These are phyloP conservation scores for Cutaneotrichosporon arboriforme DNA, from an alignment of 1,284 basidiomycete genomes.

Conservation along the genomic window DNA sequence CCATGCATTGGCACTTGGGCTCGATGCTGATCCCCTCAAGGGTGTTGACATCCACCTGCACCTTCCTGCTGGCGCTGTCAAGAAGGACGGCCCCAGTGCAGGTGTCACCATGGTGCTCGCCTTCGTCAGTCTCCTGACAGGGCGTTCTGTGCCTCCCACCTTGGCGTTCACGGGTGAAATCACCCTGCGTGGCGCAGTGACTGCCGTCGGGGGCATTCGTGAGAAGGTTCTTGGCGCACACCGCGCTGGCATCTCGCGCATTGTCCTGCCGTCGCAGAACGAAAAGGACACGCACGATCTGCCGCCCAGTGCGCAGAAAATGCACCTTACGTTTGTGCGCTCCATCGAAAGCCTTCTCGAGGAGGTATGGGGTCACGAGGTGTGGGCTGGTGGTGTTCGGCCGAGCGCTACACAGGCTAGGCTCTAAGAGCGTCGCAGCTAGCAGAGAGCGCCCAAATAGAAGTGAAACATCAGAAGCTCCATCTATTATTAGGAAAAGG, in stretches of 20 bases:
- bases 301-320: constrained; percentile 79
- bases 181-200: constrained; percentile 80
- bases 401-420: not conserved
- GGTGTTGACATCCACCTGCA: constrained; percentile 72
- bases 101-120: constrained; percentile 86
- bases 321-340: constrained; percentile 63
- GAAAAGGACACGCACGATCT: constrained; percentile 86
- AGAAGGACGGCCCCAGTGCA: constrained; percentile 93
- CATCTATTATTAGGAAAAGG: not conserved
- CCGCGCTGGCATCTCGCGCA: constrained; percentile 72
- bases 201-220: constrained; percentile 85
- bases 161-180: constrained; percentile 94
- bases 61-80: constrained; percentile 89
- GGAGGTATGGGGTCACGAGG: constrained; percentile 33
- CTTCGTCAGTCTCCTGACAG: constrained; percentile 80
- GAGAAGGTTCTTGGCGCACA: constrained; percentile 92
- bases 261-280: constrained; percentile 76
- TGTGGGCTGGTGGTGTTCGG: constrained; percentile 5
- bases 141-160: constrained; percentile 68
- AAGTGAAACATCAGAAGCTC: too few relatives aligned
- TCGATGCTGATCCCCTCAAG: constrained; percentile 36
- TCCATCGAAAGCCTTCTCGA: constrained; percentile 35
- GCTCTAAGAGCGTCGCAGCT: not conserved
- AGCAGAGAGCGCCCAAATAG: too few relatives aligned
- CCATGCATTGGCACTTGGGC: constrained; percentile 72